phyloP scores from a whole-genome alignment of 352 stramenopile species.

The Globisporangium parvum region DNA sequence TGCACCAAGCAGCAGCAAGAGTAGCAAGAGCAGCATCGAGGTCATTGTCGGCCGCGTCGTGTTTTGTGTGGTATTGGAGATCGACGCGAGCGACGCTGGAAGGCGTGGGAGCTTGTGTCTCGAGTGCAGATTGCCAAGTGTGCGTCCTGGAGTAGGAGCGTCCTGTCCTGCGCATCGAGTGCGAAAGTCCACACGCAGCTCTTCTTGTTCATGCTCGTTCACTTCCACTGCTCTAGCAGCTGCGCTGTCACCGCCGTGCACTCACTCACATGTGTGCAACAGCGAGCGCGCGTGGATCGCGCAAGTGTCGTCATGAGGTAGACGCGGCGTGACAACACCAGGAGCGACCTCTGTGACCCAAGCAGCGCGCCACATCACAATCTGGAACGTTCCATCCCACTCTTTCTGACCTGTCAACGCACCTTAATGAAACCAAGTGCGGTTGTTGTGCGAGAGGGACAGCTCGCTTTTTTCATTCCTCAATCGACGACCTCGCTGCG shows the following conservation, averaged over 20 bases:
- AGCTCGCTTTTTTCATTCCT: neutral
- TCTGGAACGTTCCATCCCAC: slow-evolving; percentile 15
- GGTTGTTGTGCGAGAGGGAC: slow-evolving; percentile 4
- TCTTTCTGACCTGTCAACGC: neutral
- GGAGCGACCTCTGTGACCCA: neutral
- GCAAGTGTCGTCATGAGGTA: too few relatives aligned
- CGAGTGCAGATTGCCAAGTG: neutral
- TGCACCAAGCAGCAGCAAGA: too few relatives aligned
- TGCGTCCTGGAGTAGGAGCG: neutral
- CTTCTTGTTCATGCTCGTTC: neutral
- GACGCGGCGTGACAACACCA: too few relatives aligned
- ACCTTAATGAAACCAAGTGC: slow-evolving; percentile 5
- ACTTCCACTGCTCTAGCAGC: too few relatives aligned
- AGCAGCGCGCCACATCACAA: slow-evolving; percentile 8
- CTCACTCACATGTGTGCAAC: neutral
- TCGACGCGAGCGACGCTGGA: too few relatives aligned
- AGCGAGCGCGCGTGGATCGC: neutral
- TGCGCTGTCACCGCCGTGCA: too few relatives aligned
- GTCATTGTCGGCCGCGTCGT: too few relatives aligned
- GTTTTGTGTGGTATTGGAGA: too few relatives aligned
- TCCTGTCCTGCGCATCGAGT: neutral
- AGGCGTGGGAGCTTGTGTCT: too few relatives aligned
- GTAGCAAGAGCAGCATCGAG: too few relatives aligned
- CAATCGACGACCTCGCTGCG: neutral
- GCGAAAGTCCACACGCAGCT: neutral